Conservation (phyloP, 108 stramenopile species). For the Cyclotella baltica region DNA sequence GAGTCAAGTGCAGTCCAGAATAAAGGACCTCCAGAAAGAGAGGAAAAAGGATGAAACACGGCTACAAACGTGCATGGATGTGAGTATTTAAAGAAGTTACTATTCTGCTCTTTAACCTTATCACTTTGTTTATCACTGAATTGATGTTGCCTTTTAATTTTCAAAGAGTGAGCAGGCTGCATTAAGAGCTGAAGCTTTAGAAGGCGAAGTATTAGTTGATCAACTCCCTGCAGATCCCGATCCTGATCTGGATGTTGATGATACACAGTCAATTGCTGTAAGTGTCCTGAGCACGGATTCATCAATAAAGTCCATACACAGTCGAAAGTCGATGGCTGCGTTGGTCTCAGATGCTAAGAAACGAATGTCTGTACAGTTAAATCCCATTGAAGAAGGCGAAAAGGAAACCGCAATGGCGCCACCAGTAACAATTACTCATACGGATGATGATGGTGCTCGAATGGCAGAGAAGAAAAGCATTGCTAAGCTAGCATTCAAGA, state of each 20-base stretch:
- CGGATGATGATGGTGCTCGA: slow-evolving; percentile 49
- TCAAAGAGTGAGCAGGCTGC: slow-evolving; percentile 52
- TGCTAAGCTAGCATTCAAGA: slow-evolving; percentile 61
- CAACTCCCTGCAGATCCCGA: slow-evolving; percentile 23
- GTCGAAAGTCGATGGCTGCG: slow-evolving; percentile 50
- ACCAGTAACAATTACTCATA: slow-evolving; percentile 52
- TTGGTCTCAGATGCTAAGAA: slow-evolving; percentile 47
- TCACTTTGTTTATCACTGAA: neutral
- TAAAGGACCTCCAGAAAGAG: slow-evolving; percentile 46
- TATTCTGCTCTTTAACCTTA: neutral
- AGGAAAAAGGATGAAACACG: slow-evolving; percentile 52
- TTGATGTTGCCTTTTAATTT: neutral
- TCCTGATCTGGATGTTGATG: slow-evolving; percentile 34
- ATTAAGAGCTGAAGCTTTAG: slow-evolving; percentile 31
- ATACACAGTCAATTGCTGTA: slow-evolving; percentile 45
- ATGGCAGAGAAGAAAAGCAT: slow-evolving; percentile 51
- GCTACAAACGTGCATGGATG: slow-evolving; percentile 38
- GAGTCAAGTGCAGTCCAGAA: slow-evolving; percentile 51
- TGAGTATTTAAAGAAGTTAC: slow-evolving; percentile 13
- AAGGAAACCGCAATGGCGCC: slow-evolving; percentile 31
- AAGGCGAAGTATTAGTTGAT: slow-evolving; percentile 30
- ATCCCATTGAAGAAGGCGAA: slow-evolving; percentile 37
- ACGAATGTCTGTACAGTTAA: slow-evolving; percentile 23
- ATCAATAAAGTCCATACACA: slow-evolving; percentile 44
- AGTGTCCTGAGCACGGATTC: slow-evolving; percentile 52